phyloP scores from a whole-genome alignment of 2,329 filamentous ascomycete genomes.

The Colletotrichum coccodes region DNA sequence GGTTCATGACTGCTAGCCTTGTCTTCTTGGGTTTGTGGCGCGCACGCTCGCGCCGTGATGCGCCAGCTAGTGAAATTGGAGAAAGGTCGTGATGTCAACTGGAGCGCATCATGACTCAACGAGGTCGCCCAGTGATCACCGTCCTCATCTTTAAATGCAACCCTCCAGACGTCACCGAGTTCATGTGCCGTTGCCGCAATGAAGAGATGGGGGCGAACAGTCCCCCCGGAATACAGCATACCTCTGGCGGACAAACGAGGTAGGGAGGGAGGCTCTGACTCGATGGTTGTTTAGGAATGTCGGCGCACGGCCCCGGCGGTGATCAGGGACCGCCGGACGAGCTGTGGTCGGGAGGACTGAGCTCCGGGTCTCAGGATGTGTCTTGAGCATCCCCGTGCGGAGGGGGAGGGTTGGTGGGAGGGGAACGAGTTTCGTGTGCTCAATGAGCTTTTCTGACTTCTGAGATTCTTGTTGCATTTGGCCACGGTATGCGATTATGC shows the following conservation, averaged over 20 bases:
- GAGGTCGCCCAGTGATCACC: not conserved
- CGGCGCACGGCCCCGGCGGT: conserved; percentile 16
- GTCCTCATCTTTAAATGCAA: conserved; percentile 5
- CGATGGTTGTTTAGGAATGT: conserved; percentile 17
- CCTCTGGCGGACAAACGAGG: not conserved
- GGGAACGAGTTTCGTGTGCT: not conserved
- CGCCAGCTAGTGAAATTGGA: not conserved
- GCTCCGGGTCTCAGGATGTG: conserved; percentile 32
- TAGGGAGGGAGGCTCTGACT: conserved; percentile 12
- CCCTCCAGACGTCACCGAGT: not conserved
- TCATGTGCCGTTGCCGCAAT: not conserved
- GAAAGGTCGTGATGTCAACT: not conserved
- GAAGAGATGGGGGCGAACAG: not conserved
- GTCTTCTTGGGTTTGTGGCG: not conserved
- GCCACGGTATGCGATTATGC: not conserved
- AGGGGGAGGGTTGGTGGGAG: not conserved
- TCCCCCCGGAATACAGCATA: not conserved
- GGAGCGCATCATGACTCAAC: conserved; percentile 3
- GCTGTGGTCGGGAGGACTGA: conserved; percentile 14
- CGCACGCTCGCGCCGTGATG: not conserved
- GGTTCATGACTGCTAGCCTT: not conserved
- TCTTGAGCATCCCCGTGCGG: conserved; percentile 8
- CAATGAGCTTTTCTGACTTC: not conserved
- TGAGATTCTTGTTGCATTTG: not conserved
- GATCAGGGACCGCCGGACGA: conserved; percentile 16